phyloP scores from a whole-genome alignment of 176 grass and related monocot genomes.

The Canna indica region DNA sequence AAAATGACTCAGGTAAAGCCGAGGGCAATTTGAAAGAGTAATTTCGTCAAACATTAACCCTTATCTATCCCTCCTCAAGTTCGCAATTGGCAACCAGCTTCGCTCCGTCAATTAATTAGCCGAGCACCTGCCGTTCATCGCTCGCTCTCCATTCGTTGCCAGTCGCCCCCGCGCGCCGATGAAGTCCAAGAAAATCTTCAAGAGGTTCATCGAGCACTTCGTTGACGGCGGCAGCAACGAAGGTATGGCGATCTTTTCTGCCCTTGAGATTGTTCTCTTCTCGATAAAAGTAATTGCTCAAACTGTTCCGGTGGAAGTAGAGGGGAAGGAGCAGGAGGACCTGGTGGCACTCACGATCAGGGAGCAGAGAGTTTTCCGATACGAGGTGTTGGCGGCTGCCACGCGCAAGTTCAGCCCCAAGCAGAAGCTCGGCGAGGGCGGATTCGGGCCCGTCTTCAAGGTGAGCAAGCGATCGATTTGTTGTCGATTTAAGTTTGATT shows the following conservation, averaged over 20 bases:
- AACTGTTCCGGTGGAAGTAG: not conserved
- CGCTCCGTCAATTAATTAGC: too few relatives aligned
- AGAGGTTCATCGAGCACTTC: slow-evolving; percentile 37
- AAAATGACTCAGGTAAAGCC: too few relatives aligned
- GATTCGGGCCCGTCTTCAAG: slow-evolving; percentile 79
- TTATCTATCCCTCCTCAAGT: not conserved
- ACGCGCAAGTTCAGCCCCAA: slow-evolving; percentile 42
- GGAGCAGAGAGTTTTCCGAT: slow-evolving; percentile 53
- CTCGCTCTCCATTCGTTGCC: not conserved
- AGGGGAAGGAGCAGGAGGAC: slow-evolving; percentile 35
- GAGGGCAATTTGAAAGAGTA: too few relatives aligned
- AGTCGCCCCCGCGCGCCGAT: not conserved
- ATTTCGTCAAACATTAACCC: too few relatives aligned
- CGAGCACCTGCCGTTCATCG: too few relatives aligned
- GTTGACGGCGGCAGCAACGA: not conserved
- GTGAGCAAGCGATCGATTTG: slow-evolving; percentile 9
- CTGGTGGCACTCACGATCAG: slow-evolving; percentile 68
- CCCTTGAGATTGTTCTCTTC: not conserved
- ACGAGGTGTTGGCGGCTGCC: slow-evolving; percentile 27
- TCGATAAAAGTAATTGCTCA: not conserved
- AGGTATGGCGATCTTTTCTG: not conserved
- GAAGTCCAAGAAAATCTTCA: slow-evolving; percentile 36
- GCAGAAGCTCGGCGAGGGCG: slow-evolving; percentile 77
- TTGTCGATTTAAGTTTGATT: not conserved
- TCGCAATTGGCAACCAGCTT: too few relatives aligned